Evolutionary conservation across 768 basidiomycete genomes (phyloP), one percentile per base, ranked within the genome.

Genomic region (Pleurotus citrinopileatus): DNA sequence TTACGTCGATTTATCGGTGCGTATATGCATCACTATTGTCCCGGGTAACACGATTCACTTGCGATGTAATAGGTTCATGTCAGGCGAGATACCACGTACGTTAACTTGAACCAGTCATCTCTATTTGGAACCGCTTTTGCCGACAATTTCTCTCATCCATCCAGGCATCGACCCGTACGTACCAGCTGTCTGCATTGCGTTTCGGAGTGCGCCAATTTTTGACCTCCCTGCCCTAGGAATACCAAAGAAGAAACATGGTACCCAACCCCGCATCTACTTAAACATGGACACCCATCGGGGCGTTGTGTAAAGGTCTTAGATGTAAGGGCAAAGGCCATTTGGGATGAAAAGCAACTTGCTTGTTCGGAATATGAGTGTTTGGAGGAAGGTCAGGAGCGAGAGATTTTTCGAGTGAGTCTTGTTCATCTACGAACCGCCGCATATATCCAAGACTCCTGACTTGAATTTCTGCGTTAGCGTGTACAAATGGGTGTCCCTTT

Each of bases 401-500:
- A 87, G 57, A 82, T 88, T 15, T 88, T 88, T 70, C 86, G 88
- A 73, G 89, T 86, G 37, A 37, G 76, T n/a, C n/a, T n/a, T n/a
- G n/a, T n/a, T n/a, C n/a, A n/a, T 48, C n/a, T 2, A 22, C 12
- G 23, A 8, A 5, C 13, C 43, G 3, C n/a, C 60, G 40, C 19
- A 25, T 20, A 26, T 34, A 51, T 28, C 58, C 17, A 15, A n/a
- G 15, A n/a, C n/a, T 17, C 32, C 28, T 27, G 37, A 19, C n/a
- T 19, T 3, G 10, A 36, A 2, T 12, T 36, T 23, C 42, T 19
- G 37, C 34, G 26, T 19, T 56, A 91, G 86, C 77, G 89, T 45
- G 89, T 91, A 5, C 89, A 90, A 67, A 73, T 88, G 2, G 89
- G 89, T 5, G 84, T 91, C 76, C 87, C 89, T 0, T 71, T 89